Percentiles rank a stretch among this genome's conserved stretches.
Evolutionary conservation across 768 basidiomycete genomes (phyloP).

Genomic region (Crepidotus variabilis): DNA sequence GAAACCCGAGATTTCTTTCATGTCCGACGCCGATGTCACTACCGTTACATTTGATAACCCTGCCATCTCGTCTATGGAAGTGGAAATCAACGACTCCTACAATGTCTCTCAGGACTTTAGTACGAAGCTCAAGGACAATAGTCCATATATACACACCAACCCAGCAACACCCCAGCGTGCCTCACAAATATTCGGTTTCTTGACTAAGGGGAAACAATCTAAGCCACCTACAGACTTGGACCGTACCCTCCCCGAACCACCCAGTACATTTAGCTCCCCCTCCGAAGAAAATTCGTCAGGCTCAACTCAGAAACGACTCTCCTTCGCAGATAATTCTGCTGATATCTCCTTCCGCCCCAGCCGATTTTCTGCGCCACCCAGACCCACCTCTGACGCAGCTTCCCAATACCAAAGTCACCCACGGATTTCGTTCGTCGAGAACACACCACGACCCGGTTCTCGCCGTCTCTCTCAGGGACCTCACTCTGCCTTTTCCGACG

Average conservation of each 20-base stretch:
- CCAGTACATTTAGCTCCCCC: conserved; percentile 38
- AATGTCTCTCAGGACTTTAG: conserved; percentile 33
- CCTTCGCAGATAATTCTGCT: conserved; percentile 22
- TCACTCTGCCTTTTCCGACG: conserved; percentile 20
- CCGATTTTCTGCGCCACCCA: conserved; percentile 14
- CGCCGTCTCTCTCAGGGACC: conserved; percentile 8
- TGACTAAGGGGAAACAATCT: conserved; percentile 45
- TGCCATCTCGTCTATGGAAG: conserved; percentile 71
- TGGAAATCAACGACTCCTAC: conserved; percentile 57
- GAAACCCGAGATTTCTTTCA: conserved; percentile 36
- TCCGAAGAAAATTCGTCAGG: conserved; percentile 21
- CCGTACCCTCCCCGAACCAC: conserved; percentile 33
- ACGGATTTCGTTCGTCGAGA: conserved; percentile 9
- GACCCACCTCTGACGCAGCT: conserved; percentile 12
- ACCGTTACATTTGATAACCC: conserved; percentile 38
- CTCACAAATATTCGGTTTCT: conserved; percentile 72
- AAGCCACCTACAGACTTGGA: conserved; percentile 29
- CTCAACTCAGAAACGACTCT: conserved; percentile 16
- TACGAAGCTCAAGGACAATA: conserved; percentile 16
- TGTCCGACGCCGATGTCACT: conserved; percentile 46
- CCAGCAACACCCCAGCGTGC: conserved; percentile 61
- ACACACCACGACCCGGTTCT: conserved; percentile 6
- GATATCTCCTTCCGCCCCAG: conserved; percentile 7
- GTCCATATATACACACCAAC: conserved; percentile 31
- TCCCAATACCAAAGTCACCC: conserved; percentile 8